phyloP scores from a whole-genome alignment of 306 rosid species.

The Quercus dentata region DNA sequence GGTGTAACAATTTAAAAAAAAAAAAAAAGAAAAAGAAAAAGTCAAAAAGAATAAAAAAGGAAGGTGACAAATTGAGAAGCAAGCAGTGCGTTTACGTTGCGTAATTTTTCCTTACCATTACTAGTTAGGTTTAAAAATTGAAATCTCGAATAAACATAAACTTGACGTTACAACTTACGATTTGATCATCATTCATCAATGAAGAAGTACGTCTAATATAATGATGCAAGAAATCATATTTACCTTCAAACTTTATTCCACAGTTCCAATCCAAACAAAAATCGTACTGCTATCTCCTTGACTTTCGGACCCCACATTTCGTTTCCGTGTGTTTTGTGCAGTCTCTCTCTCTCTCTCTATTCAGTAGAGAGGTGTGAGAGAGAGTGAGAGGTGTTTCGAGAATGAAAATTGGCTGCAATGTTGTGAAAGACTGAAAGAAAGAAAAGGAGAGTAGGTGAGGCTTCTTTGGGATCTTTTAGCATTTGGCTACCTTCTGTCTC shows the following conservation, averaged over 20 bases:
- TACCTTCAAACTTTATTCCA: neutral
- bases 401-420: constrained; percentile 9
- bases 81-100: constrained; percentile 23
- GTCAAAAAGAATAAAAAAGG: neutral
- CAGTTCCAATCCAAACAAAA: neutral
- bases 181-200: no score
- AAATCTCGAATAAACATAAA: constrained; percentile 13
- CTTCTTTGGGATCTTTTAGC: neutral
- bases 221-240: constrained; percentile 2
- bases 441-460: constrained; percentile 7
- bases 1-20: no score
- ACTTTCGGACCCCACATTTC: constrained; percentile 55
- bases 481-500: neutral
- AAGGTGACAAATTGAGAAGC: constrained; percentile 14
- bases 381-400: neutral
- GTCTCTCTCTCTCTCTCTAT: no score
- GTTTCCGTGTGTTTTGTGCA: constrained; percentile 32
- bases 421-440: neutral
- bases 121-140: constrained; percentile 10
- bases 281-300: constrained; percentile 29
- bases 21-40: neutral
- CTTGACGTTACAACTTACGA: neutral
- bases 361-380: neutral
- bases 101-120: constrained; percentile 9
- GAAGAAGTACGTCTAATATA: no score